phyloP scores from a whole-genome alignment of 352 stramenopile genomes.

The Pythium phragmitis region DNA sequence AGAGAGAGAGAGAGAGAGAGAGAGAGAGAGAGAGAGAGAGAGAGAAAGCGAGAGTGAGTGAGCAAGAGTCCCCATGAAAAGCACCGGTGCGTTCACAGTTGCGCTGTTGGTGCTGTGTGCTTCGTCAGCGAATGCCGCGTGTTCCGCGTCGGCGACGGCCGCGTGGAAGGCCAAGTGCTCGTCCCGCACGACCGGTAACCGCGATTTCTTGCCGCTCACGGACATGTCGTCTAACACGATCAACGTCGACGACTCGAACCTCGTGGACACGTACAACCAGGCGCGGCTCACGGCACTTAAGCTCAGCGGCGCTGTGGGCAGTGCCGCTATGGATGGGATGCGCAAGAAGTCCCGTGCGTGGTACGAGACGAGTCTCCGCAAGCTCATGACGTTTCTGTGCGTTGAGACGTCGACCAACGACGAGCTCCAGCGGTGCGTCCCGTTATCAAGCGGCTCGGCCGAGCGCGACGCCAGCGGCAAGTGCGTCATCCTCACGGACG shows the following conservation, averaged over 20 bases:
- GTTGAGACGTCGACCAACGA: constrained; percentile 41
- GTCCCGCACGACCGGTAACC: constrained; percentile 47
- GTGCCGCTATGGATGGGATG: constrained; percentile 66
- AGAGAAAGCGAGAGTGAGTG: not conserved
- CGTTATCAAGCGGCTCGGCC: constrained; percentile 40
- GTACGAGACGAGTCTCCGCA: constrained; percentile 67
- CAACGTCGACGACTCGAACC: constrained; percentile 57
- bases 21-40: not conserved
- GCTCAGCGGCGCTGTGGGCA: constrained; percentile 52
- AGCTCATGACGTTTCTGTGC: constrained; percentile 74
- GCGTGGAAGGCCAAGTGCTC: constrained; percentile 64
- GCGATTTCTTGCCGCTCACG: constrained; percentile 54
- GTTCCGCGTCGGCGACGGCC: constrained; percentile 46
- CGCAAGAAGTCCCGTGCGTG: constrained; percentile 64
- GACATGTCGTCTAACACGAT: constrained; percentile 54
- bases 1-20: not conserved
- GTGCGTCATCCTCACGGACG: constrained; percentile 53
- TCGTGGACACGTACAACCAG: constrained; percentile 61
- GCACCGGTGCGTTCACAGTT: not conserved
- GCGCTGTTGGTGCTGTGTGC: constrained; percentile 11
- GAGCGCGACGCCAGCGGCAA: constrained; percentile 49
- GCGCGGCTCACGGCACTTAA: constrained; percentile 71
- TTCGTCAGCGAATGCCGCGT: constrained; percentile 29
- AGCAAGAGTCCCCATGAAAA: not conserved
- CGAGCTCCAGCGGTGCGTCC: constrained; percentile 64